phyloP scores from a whole-genome alignment of 1,284 basidiomycete genomes.

The Cerrena zonata region DNA sequence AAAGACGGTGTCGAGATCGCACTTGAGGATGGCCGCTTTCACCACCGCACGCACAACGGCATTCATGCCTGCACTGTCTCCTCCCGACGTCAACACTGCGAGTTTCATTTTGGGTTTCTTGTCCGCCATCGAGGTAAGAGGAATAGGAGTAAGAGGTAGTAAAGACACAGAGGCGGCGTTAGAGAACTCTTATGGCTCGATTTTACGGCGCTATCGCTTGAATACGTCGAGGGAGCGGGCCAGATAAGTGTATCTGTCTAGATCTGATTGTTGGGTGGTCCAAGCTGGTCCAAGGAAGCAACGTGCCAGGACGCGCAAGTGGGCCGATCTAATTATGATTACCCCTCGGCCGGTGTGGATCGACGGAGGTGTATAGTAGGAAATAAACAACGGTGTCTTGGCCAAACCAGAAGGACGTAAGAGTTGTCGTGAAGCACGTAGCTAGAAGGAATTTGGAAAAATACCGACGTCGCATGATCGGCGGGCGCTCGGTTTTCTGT shows the following conservation, averaged over 20 bases:
- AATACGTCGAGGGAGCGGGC: not conserved
- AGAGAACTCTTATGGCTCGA: not conserved
- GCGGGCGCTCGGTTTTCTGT: too few species aligned
- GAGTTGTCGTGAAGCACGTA: too few species aligned
- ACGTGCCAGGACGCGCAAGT: not conserved
- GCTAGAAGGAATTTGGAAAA: too few species aligned
- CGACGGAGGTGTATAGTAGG: too few species aligned
- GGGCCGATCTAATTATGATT: too few species aligned
- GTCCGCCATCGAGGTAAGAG: not conserved
- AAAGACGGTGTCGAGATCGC: slow-evolving; percentile 23
- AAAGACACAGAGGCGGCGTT: not conserved
- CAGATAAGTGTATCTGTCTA: not conserved
- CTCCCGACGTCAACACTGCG: slow-evolving; percentile 92
- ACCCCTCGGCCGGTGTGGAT: too few species aligned
- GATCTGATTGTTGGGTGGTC: not conserved
- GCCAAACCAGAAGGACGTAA: too few species aligned
- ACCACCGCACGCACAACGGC: slow-evolving; percentile 89
- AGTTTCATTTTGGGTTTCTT: slow-evolving; percentile 55
- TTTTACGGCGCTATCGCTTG: not conserved
- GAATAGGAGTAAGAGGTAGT: not conserved
- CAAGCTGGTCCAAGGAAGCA: too few species aligned
- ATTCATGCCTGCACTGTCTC: slow-evolving; percentile 97
- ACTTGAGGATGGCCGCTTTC: slow-evolving; percentile 85
- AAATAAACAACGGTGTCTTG: too few species aligned
- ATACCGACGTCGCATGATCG: too few species aligned